phyloP scores from a whole-genome alignment of 139 green algal species.

The Picochlorum sp. region DNA sequence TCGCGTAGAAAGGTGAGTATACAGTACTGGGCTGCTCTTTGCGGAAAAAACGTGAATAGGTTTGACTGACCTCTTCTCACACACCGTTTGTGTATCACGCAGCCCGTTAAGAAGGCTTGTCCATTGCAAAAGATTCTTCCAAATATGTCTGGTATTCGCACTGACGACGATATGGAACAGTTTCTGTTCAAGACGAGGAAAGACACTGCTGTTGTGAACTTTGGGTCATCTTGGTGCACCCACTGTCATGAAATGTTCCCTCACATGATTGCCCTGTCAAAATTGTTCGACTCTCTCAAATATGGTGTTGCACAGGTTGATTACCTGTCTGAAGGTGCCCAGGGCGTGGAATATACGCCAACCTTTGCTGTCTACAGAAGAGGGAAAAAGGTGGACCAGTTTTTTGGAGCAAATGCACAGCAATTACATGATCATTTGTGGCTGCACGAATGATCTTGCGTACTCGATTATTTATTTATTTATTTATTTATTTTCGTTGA shows the following conservation, averaged over 20 bases:
- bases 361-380: constrained; percentile 52
- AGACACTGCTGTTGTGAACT: constrained; percentile 33
- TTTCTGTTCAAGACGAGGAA: constrained; percentile 10
- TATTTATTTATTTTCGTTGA: neutral
- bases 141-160: constrained; percentile 26
- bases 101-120: constrained; percentile 16
- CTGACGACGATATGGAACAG: constrained; percentile 19
- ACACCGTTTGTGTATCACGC: neutral
- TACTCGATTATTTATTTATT: neutral
- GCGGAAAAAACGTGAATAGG: too few species aligned
- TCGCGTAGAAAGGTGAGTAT: constrained; percentile 2
- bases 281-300: constrained; percentile 31
- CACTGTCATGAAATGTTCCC: constrained; percentile 40
- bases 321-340: constrained; percentile 36
- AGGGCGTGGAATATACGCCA: constrained; percentile 55
- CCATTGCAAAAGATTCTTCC: constrained; percentile 20
- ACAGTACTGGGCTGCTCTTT: too few species aligned
- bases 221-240: constrained; percentile 36
- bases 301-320: constrained; percentile 70
- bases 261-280: constrained; percentile 21
- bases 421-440: constrained; percentile 32
- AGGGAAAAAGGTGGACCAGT: constrained; percentile 44
- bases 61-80: too few species aligned
- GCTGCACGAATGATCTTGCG: constrained; percentile 7
- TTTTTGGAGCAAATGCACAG: constrained; percentile 30